A percentile compares a stretch with the other conserved stretches of the same genome.
These are phyloP conservation scores for Backusella liffmaniae DNA, from an alignment of 192 early-diverging fungal genomes.

Conservation along the genomic window DNA sequence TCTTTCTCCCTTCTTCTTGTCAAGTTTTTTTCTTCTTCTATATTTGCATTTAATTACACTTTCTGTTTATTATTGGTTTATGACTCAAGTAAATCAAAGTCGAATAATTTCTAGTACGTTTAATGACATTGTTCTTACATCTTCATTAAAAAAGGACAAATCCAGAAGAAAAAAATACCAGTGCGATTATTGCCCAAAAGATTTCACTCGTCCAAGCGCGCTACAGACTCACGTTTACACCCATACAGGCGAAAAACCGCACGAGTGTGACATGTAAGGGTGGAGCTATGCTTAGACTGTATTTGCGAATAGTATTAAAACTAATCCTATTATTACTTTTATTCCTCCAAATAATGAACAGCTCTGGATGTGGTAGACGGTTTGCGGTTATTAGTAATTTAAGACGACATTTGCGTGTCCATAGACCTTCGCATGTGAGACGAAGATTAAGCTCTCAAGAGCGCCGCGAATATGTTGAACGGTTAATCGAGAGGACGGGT, in stretches of 20 bases:
- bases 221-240: slow-evolving; percentile 23
- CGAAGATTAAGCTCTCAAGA: neutral
- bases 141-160: neutral
- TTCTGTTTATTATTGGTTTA: neutral
- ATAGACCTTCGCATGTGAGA: neutral
- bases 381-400: slow-evolving; percentile 18
- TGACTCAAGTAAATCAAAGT: slow-evolving; percentile 5
- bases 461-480: slow-evolving; percentile 5
- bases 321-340: neutral
- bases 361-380: slow-evolving; percentile 8
- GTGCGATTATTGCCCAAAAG: slow-evolving; percentile 14
- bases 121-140: neutral
- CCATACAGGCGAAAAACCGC: slow-evolving; percentile 31
- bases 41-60: slow-evolving; percentile 1
- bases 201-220: slow-evolving; percentile 23
- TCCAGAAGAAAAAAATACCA: slow-evolving; percentile 11
- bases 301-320: neutral
- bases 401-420: slow-evolving; percentile 10
- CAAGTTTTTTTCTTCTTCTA: neutral
- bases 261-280: slow-evolving; percentile 22
- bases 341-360: neutral
- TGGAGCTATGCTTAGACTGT: neutral
- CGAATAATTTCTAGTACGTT: neutral
- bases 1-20: slow-evolving; percentile 1
- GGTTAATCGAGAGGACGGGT: slow-evolving; percentile 4